Evolutionary conservation across 2,329 filamentous ascomycete species (phyloP).

Genomic region (Paracamarosporium sp.): DNA sequence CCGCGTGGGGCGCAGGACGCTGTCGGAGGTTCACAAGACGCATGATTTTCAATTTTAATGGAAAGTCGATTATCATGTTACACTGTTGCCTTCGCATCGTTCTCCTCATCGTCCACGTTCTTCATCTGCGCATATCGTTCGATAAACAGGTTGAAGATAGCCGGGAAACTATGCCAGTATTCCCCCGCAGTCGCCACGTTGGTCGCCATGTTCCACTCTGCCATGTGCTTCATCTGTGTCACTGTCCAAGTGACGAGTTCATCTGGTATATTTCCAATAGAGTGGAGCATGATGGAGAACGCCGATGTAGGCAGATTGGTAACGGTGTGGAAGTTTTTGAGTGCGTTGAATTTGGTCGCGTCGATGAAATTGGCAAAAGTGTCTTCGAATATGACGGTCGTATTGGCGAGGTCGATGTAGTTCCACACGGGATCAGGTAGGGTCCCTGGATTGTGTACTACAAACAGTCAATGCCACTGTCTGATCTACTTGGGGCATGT

Average conservation of each 20-base stretch:
- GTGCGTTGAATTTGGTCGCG: slow-evolving; percentile 19
- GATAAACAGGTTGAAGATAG: slow-evolving; percentile 19
- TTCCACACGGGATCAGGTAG: slow-evolving; percentile 26
- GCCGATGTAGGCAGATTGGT: slow-evolving; percentile 15
- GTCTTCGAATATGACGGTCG: slow-evolving; percentile 32
- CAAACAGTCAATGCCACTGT: not conserved
- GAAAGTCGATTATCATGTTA: not conserved
- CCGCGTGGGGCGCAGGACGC: slow-evolving; percentile 5
- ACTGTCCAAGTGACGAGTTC: slow-evolving; percentile 25
- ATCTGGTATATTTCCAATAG: slow-evolving; percentile 22
- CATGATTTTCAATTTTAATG: not conserved
- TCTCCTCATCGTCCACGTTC: not conserved
- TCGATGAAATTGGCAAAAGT: slow-evolving; percentile 24
- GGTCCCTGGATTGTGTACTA: slow-evolving; percentile 24
- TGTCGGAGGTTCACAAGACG: not conserved
- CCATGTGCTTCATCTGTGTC: slow-evolving; percentile 23
- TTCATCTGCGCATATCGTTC: slow-evolving; percentile 11
- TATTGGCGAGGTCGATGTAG: slow-evolving; percentile 29
- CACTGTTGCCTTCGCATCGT: not conserved
- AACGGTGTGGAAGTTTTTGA: slow-evolving; percentile 15
- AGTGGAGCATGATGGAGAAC: slow-evolving; percentile 27
- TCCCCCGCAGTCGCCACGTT: slow-evolving; percentile 18
- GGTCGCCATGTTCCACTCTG: slow-evolving; percentile 21
- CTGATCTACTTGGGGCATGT: not conserved
- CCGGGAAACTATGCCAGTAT: slow-evolving; percentile 30